phyloP scores from a whole-genome alignment of 345 rosid species.

The Salix viminalis region DNA sequence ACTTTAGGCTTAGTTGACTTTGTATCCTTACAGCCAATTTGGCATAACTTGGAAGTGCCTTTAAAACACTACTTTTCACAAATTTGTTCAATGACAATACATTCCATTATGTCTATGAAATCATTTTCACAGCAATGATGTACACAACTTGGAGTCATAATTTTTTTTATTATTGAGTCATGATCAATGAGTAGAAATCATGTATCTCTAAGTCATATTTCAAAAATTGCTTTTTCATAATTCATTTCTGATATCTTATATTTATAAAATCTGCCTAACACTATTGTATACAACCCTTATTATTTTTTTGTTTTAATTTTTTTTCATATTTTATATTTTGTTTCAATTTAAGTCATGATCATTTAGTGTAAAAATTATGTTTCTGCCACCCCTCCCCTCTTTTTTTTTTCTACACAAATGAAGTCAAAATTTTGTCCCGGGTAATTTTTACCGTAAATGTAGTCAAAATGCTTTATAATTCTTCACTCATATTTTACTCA shows the following conservation, averaged over 20 bases:
- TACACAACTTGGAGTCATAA: neutral
- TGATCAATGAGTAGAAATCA: neutral
- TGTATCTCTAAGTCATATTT: neutral
- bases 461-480: neutral
- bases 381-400: neutral
- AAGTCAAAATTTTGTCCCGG: neutral
- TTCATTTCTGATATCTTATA: neutral
- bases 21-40: neutral
- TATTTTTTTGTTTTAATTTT: no score
- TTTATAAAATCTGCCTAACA: no score
- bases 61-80: neutral
- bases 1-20: neutral
- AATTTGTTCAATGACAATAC: neutral
- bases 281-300: no score
- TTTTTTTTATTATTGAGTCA: neutral
- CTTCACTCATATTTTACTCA: neutral
- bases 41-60: neutral
- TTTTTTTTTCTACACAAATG: no score
- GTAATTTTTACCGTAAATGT: no score
- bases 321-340: neutral
- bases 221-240: neutral
- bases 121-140: neutral
- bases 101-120: neutral
- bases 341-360: neutral
- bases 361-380: neutral